These are phyloP conservation scores for Drosera capensis DNA, from an alignment of 148 eudicot species.

Conservation along the genomic window DNA sequence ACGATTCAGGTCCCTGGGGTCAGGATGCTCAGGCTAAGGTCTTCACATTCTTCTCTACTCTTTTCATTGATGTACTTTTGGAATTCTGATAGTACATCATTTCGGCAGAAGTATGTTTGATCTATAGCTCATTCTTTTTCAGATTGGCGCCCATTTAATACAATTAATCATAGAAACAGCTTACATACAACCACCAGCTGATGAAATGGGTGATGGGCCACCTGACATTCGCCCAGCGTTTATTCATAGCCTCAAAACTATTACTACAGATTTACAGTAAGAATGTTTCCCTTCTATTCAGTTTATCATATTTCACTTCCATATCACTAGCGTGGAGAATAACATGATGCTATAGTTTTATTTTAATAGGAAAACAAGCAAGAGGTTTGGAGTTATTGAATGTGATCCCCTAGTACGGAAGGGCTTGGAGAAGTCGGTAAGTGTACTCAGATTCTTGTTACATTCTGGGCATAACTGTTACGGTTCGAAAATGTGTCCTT, in stretches of 20 bases:
- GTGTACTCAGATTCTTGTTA: slow-evolving; percentile 20
- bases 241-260: slow-evolving; percentile 42
- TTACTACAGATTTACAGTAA: slow-evolving; percentile 40
- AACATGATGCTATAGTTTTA: slow-evolving; percentile 4
- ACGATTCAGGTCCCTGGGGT: slow-evolving; percentile 57
- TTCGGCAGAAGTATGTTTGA: neutral
- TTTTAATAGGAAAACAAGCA: slow-evolving; percentile 38
- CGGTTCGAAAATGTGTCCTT: neutral
- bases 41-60: slow-evolving; percentile 9
- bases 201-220: slow-evolving; percentile 56
- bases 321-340: neutral
- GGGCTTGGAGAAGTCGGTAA: slow-evolving; percentile 84
- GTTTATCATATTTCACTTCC: neutral
- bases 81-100: neutral
- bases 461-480: no score
- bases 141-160: slow-evolving; percentile 78
- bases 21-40: slow-evolving; percentile 78
- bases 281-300: slow-evolving; percentile 11
- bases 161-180: slow-evolving; percentile 73
- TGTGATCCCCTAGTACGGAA: slow-evolving; percentile 85
- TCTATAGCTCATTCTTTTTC: slow-evolving; percentile 6
- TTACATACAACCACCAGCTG: slow-evolving; percentile 68
- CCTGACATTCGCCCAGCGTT: slow-evolving; percentile 93
- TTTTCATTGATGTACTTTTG: neutral
- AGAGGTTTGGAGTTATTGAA: slow-evolving; percentile 75